Base-by-base conservation (phyloP, 2,329 filamentous ascomycete genomes). In the Calonectria fujianensis region DNA sequence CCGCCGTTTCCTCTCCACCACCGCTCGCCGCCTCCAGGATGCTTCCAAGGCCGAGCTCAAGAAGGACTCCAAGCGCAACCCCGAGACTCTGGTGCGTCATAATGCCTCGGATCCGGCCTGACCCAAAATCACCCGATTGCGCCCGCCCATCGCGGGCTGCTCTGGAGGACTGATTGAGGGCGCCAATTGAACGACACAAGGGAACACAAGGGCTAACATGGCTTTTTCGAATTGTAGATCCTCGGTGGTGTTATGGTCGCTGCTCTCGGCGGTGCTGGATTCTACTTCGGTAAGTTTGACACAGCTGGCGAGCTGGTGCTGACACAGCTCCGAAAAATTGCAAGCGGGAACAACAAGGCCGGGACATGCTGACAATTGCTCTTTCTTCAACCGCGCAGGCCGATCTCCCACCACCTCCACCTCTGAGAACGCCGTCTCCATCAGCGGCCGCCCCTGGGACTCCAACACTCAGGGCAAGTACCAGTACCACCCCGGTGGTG, bases 381-480 rank as follows among this genome's bases (percentile, higher is more conserved):
- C 18, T 45, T 45, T 48, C 32, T 27, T 54, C 51, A 72, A 76
- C 63, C 39, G 61, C 50, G 24, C 70, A 94, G 95, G 95, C 87
- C 92, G 93, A 86, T 94, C 94, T 83, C 97, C 97, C 79, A 98
- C 97, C 82, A 92, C 90, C 78, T 89, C 95, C 75, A 96, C 93
- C 81, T 98, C 95, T 82, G 96, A 98, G 89, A 90, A 90, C 83
- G 87, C 90, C 82, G 94, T 98, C 79, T 89, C 91, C 84, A 92
- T 97, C 83, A 92, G 93, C 85, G 93, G 94, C 83, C 97, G 97
- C 94, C 96, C 97, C 77, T 99, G 97, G 97, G 94, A 99, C 87
- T 91, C 91, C 75, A 92, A 91, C 76, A 82, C 86, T 78, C 88
- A 73, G 69, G 92, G 93, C 84, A 94, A 95, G 87, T 92, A 93